A percentile compares a stretch with the other conserved stretches of the same genome.
Conservation (phyloP, 106 monocot genomes). For the Amphibolis antarctica region DNA sequence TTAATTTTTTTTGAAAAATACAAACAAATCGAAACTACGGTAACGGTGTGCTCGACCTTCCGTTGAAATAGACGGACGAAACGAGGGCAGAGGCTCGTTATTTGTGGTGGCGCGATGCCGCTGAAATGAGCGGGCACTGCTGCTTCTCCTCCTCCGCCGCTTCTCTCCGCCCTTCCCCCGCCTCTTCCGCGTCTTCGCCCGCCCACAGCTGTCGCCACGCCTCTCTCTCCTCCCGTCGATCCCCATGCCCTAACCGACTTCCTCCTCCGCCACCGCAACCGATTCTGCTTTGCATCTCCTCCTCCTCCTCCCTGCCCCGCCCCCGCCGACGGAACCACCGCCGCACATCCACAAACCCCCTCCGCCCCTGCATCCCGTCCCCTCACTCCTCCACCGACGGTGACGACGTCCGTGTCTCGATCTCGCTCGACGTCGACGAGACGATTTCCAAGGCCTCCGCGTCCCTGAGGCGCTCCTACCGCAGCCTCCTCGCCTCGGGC, state of each 20-base stretch:
- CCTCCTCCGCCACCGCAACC: background rate
- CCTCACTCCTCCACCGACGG: background rate
- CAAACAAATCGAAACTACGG: too few species aligned
- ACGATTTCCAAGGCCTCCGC: conserved; percentile 16
- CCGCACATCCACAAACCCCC: background rate
- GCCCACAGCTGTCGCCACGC: background rate
- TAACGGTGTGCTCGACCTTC: too few species aligned
- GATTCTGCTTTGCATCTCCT: background rate
- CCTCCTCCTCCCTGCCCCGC: conserved; percentile 9
- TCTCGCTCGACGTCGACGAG: conserved; percentile 26
- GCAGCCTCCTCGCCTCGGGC: conserved; percentile 27
- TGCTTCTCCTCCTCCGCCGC: conserved; percentile 2
- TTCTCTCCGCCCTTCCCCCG: background rate
- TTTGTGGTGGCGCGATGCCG: too few species aligned
- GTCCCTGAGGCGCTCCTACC: conserved; percentile 5
- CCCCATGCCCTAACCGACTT: background rate
- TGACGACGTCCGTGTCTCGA: background rate
- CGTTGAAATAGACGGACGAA: too few species aligned
- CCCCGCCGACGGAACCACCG: conserved; percentile 3
- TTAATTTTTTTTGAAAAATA: too few species aligned
- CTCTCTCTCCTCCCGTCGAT: background rate
- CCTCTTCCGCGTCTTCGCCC: background rate
- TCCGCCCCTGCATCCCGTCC: too few species aligned
- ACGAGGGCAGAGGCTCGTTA: too few species aligned
- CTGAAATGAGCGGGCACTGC: background rate